Base-by-base conservation (phyloP, 1,284 basidiomycete species). In the Trichosporon sp. region DNA sequence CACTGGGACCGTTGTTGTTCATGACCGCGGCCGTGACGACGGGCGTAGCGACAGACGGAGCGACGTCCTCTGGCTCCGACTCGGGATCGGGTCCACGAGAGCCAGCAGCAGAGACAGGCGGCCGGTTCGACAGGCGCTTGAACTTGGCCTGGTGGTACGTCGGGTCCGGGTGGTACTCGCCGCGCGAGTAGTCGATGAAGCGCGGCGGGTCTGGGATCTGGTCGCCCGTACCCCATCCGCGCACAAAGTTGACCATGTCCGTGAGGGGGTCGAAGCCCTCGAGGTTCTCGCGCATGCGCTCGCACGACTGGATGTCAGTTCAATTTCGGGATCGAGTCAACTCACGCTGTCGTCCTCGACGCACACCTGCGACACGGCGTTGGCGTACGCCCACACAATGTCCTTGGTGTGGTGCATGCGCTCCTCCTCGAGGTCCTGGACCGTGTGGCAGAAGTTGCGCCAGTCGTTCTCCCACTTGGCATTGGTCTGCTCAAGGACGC, bases 381-480 rank as follows among this genome's bases (percentile, higher is more conserved):
- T 99, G 1, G 96, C 95, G 81, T 94, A 98, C 38, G 91, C 90
- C 96, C 96, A 99, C 81, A 97, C 88, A 76, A 94, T 93, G 81
- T 96, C 92, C 85, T 97, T 98, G 85, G 92, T 91, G 79, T 97
- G 93, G 74, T 95, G 93, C 80, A 97, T 86, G 14, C 97, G 88
- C 73, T 96, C 92, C 79, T 98, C 96, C 81, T 99, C 96, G 64
- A 97, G 83, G 84, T 99, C 96, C 85, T 99, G 97, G 76, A 92
- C 95, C 70, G 89, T 84, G 75, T 98, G 95, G 80, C 93, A 95
- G 83, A 95, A 97, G 5, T 85, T 85, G 83, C 94, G 97, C 96
- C 96, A 99, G 74, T 94, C 92, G 70, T 88, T 87, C 81, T 98
- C 95, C 96, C 96, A 99, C 80, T 92, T 92, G 71, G 86, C 86